These are phyloP conservation scores for Aureobasidium musti DNA, from an alignment of 2,329 filamentous ascomycete species.

Conservation along the genomic window DNA sequence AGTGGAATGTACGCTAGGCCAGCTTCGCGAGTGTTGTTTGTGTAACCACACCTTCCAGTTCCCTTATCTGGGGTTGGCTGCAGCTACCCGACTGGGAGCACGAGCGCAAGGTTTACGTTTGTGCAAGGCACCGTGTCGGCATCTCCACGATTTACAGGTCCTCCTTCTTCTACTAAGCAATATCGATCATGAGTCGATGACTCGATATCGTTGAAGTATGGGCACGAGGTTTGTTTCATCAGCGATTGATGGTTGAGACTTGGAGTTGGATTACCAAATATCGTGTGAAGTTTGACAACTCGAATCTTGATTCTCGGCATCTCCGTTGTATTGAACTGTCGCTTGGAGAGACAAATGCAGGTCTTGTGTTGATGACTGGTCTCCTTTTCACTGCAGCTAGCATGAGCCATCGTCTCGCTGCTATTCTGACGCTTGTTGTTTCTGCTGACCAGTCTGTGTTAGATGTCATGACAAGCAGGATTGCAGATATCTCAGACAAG, in stretches of 20 bases:
- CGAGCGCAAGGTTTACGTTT: conserved; percentile 14
- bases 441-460: not conserved
- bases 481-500: not conserved
- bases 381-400: not conserved
- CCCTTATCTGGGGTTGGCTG: conserved; percentile 22
- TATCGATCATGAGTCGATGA: not conserved
- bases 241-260: not conserved
- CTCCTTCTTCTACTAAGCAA: not conserved
- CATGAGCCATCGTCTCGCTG: too few species aligned
- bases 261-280: too few species aligned
- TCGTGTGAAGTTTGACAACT: not conserved
- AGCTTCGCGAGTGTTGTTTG: conserved; percentile 1
- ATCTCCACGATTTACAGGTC: not conserved
- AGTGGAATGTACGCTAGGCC: conserved; percentile 19
- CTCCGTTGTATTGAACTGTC: not conserved
- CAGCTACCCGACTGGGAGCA: conserved; percentile 22
- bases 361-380: not conserved
- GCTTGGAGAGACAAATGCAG: not conserved
- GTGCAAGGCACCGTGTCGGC: conserved; percentile 18
- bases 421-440: not conserved
- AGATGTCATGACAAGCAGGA: not conserved
- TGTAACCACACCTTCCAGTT: conserved; percentile 18
- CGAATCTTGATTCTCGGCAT: not conserved
- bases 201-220: not conserved
- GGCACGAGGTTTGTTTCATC: conserved; percentile 1